These are phyloP conservation scores for Cornus kousa DNA, from an alignment of 148 eudicot species.

Conservation along the genomic window DNA sequence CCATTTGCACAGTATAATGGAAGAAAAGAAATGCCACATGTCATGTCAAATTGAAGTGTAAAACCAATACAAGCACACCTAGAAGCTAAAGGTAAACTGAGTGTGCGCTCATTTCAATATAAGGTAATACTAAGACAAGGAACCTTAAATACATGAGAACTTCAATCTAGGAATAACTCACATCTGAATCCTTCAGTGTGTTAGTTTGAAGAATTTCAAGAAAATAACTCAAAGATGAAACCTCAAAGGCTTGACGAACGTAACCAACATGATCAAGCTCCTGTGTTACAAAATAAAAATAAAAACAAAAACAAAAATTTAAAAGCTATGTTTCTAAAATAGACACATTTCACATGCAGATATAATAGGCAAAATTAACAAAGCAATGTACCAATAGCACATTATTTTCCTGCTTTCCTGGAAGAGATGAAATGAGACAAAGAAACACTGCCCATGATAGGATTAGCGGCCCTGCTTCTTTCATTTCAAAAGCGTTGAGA, in stretches of 20 bases:
- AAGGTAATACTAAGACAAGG: not conserved
- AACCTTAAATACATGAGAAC: conserved; percentile 3
- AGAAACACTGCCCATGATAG: conserved; percentile 93
- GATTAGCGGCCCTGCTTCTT: conserved; percentile 82
- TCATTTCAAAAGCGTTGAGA: conserved; percentile 54
- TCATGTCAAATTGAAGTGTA: not conserved
- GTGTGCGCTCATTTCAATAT: not conserved
- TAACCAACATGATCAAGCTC: conserved; percentile 87
- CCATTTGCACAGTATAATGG: conserved; percentile 8
- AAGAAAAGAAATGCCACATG: not conserved
- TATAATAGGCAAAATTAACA: conserved; percentile 7
- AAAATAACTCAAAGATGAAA: conserved; percentile 63
- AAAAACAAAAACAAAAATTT: not conserved
- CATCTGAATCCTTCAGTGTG: conserved; percentile 75
- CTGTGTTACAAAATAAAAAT: conserved; percentile 32
- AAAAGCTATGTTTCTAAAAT: conserved; percentile 13
- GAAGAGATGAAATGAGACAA: conserved; percentile 77
- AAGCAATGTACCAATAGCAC: conserved; percentile 49
- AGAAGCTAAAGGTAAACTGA: not conserved
- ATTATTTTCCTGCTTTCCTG: conserved; percentile 52
- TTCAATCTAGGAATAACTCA: conserved; percentile 33
- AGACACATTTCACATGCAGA: not conserved
- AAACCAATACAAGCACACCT: not conserved
- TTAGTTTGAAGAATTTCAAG: conserved; percentile 77
- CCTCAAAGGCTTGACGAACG: conserved; percentile 89